These are phyloP conservation scores for Podaxis sp. DNA, from an alignment of 768 basidiomycete species.

Conservation along the genomic window DNA sequence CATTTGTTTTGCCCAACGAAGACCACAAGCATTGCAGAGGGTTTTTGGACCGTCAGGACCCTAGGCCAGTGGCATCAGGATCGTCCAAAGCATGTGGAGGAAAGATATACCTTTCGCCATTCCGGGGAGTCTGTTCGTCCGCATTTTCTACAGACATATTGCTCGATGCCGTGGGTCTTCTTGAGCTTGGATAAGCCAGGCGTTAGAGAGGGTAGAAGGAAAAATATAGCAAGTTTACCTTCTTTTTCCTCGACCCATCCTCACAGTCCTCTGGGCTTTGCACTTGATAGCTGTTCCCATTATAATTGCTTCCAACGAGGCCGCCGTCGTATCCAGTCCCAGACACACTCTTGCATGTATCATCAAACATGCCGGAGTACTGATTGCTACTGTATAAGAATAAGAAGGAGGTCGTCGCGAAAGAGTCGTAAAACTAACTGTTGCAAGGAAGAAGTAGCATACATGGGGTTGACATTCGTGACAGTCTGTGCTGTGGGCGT, in stretches of 20 bases:
- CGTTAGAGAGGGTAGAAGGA: background rate
- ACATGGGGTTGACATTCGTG: constrained; percentile 25
- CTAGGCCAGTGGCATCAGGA: constrained; percentile 29
- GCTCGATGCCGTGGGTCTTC: constrained; percentile 50
- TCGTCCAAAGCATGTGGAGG: background rate
- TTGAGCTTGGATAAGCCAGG: constrained; percentile 28
- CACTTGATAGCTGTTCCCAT: constrained; percentile 3
- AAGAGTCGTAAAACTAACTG: constrained; percentile 3
- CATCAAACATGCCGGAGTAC: background rate
- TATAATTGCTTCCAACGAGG: background rate
- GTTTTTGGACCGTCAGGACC: constrained; percentile 96
- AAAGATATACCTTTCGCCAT: constrained; percentile 76
- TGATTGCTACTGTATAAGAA: background rate
- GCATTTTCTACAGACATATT: constrained; percentile 87
- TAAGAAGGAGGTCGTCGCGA: constrained; percentile 10
- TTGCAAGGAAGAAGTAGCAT: constrained; percentile 30
- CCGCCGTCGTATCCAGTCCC: background rate
- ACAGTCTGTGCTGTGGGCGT: constrained; percentile 20
- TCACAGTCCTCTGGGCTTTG: constrained; percentile 16
- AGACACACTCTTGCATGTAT: background rate
- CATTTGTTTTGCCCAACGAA: constrained; percentile 84
- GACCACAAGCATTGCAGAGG: constrained; percentile 94
- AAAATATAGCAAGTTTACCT: constrained; percentile 31
- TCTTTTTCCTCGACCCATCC: constrained; percentile 57
- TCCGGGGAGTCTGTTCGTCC: constrained; percentile 96